Conservation (phyloP, 352 stramenopile species). For the Globisporangium lucens region DNA sequence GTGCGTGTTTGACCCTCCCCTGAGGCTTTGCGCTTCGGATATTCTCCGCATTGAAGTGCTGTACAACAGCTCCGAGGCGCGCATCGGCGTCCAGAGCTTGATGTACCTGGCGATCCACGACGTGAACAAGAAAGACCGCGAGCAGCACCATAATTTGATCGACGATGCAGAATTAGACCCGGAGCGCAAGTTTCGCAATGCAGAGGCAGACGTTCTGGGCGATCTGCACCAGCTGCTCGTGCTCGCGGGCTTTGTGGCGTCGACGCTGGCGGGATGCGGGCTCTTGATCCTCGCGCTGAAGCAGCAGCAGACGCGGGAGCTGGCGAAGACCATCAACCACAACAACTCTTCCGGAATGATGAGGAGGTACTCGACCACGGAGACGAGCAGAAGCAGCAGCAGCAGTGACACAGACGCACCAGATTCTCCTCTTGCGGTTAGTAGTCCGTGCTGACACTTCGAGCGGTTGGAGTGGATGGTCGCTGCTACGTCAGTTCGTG, state of each 20-base stretch:
- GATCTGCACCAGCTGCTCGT: conserved; percentile 10
- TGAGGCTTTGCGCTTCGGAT: not conserved
- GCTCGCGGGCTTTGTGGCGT: not conserved
- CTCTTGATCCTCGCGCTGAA: conserved; percentile 1
- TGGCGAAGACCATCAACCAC: not conserved
- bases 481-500: not conserved
- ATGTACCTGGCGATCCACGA: conserved; percentile 14
- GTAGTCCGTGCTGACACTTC: not conserved
- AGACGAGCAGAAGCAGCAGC: not conserved
- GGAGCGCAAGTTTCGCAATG: conserved; percentile 3
- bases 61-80: conserved; percentile 13
- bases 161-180: conserved; percentile 1
- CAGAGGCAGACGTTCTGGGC: conserved; percentile 7
- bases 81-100: conserved; percentile 12
- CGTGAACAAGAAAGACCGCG: not conserved
- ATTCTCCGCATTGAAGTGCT: conserved; percentile 12
- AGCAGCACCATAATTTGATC: not conserved
- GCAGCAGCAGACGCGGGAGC: not conserved
- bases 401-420: not conserved
- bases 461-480: not conserved
- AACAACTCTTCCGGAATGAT: not conserved
- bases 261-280: not conserved
- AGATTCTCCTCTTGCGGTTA: not conserved
- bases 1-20: conserved; percentile 9
- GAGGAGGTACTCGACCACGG: not conserved